A percentile compares a stretch with the other conserved stretches of the same genome.
Conservation (phyloP, 2,329 filamentous ascomycete species). For the Penicillium freii region DNA sequence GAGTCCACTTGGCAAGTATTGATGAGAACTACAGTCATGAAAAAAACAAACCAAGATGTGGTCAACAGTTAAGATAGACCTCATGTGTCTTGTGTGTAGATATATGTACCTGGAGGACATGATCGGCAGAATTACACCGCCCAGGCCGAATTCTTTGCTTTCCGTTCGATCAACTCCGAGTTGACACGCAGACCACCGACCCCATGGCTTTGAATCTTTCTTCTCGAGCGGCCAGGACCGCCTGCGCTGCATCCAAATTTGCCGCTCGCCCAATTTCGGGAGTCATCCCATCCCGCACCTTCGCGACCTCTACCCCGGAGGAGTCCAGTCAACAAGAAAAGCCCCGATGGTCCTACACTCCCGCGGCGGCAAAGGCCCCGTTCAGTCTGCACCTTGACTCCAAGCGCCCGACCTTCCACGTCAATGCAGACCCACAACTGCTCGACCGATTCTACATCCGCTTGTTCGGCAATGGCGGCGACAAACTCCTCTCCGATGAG, state of each 20-base stretch:
- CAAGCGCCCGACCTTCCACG: constrained; percentile 50
- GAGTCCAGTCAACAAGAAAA: constrained; percentile 32
- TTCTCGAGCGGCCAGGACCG: constrained; percentile 40
- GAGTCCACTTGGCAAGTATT: neutral
- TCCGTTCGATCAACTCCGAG: constrained; percentile 18
- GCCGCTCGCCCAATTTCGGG: constrained; percentile 15
- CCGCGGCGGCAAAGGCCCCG: constrained; percentile 66
- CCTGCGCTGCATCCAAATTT: constrained; percentile 29
- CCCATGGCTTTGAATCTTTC: constrained; percentile 52
- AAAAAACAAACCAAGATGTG: neutral
- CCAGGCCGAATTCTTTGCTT: constrained; percentile 25
- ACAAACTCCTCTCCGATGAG: constrained; percentile 78
- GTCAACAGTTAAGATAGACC: neutral
- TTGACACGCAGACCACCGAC: constrained; percentile 17
- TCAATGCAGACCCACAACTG: constrained; percentile 71
- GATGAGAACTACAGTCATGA: neutral
- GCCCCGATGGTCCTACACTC: constrained; percentile 71
- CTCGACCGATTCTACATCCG: constrained; percentile 75
- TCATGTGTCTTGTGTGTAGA: neutral
- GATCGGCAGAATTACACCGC: constrained; percentile 25
- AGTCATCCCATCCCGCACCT: constrained; percentile 23
- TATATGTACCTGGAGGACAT: neutral
- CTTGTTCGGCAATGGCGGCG: constrained; percentile 71
- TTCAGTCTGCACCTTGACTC: constrained; percentile 47
- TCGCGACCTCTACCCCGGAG: constrained; percentile 27